Evolutionary conservation across 352 stramenopile species (phyloP).

Genomic region (Halophytophthora polymorphica): DNA sequence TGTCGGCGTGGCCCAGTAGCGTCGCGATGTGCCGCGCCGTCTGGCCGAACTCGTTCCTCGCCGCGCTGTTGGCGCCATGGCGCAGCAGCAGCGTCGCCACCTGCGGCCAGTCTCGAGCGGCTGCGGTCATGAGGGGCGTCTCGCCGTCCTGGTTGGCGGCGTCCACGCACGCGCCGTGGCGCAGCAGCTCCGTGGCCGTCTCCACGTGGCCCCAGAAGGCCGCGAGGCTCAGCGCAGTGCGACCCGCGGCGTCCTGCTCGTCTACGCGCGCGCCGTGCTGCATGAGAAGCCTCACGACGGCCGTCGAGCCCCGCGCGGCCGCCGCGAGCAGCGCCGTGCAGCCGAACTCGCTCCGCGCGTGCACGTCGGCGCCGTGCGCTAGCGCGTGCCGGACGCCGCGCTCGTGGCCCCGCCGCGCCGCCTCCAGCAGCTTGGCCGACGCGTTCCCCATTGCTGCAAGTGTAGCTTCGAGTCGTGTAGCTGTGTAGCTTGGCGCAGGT

Average conservation of each 20-base stretch:
- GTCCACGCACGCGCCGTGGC: constrained; percentile 8
- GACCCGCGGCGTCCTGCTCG: constrained; percentile 2
- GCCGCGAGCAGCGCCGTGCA: constrained; percentile 2
- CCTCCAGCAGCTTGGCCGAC: background rate
- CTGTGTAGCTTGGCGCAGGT: too few species aligned
- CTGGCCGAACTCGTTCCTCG: background rate
- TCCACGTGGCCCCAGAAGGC: constrained; percentile 16
- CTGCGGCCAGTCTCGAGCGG: background rate
- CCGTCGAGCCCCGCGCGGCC: background rate
- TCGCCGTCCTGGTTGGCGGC: constrained; percentile 1
- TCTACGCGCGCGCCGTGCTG: background rate
- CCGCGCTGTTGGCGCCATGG: constrained; percentile 9
- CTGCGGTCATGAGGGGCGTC: constrained; percentile 9
- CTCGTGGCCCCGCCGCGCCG: background rate
- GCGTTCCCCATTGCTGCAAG: background rate
- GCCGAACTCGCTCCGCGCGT: background rate
- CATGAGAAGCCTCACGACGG: background rate
- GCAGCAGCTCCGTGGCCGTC: constrained; percentile 9
- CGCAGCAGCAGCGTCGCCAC: constrained; percentile 9
- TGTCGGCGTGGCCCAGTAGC: background rate
- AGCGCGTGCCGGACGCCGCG: background rate
- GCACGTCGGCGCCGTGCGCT: background rate
- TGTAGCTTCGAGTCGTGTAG: too few species aligned
- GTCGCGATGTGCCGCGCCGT: constrained; percentile 5
- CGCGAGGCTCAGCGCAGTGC: constrained; percentile 15